phyloP scores from a whole-genome alignment of 1,139 yeast genomes.

The Yamadazyma blattariae region DNA sequence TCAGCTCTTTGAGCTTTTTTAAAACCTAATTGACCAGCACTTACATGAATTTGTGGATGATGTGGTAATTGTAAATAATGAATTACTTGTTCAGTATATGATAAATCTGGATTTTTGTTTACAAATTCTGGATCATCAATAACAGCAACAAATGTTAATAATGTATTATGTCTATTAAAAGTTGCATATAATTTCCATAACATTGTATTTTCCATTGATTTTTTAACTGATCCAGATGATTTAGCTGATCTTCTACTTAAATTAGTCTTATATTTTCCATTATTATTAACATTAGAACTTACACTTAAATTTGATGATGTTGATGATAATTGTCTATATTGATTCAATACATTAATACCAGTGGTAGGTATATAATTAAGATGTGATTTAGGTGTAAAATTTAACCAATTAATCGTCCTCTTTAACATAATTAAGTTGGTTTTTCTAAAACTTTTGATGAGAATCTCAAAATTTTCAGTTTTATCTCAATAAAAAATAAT shows the following conservation, averaged over 20 bases:
- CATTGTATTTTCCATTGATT: slow-evolving; percentile 20
- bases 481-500: too few species aligned
- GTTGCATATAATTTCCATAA: slow-evolving; percentile 74
- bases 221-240: background rate
- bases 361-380: too few species aligned
- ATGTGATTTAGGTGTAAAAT: too few species aligned
- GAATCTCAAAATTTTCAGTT: too few species aligned
- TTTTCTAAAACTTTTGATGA: too few species aligned
- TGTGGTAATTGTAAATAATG: slow-evolving; percentile 81
- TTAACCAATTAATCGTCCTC: too few species aligned
- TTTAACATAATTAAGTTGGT: too few species aligned
- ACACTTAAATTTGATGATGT: background rate
- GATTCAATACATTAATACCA: too few species aligned
- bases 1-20: slow-evolving; percentile 82
- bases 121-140: slow-evolving; percentile 62
- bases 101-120: slow-evolving; percentile 51
- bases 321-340: too few species aligned
- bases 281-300: too few species aligned
- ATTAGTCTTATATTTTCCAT: too few species aligned
- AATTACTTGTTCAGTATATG: slow-evolving; percentile 73
- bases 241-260: too few species aligned
- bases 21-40: slow-evolving; percentile 75
- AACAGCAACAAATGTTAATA: slow-evolving; percentile 70
- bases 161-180: slow-evolving; percentile 81
- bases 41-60: slow-evolving; percentile 61